These are phyloP conservation scores for Corchorus capsularis DNA, from an alignment of 345 rosid species.

Conservation along the genomic window DNA sequence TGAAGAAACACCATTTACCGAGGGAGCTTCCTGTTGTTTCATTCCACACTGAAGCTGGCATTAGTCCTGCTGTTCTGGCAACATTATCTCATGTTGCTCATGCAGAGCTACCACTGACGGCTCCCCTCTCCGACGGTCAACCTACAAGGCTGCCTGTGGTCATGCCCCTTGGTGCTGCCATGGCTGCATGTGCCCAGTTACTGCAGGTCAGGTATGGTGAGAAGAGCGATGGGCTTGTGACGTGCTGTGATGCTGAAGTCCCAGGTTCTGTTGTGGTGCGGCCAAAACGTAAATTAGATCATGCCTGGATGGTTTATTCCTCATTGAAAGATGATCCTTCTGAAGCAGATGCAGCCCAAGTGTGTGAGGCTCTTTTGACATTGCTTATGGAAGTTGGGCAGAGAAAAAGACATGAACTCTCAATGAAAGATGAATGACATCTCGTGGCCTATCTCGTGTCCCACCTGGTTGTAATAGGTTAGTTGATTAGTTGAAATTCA, in stretches of 20 bases:
- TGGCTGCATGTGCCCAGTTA: constrained; percentile 97
- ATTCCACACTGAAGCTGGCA: constrained; percentile 87
- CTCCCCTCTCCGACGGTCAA: constrained; percentile 47
- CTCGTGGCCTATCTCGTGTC: background rate
- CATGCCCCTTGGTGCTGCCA: constrained; percentile 90
- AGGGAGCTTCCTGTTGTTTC: constrained; percentile 83
- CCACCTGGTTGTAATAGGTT: background rate
- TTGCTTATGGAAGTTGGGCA: constrained; percentile 79
- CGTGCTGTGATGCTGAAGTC: constrained; percentile 86
- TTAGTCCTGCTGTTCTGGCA: constrained; percentile 75
- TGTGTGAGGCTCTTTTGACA: constrained; percentile 86
- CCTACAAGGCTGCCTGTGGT: constrained; percentile 78
- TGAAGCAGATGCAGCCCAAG: constrained; percentile 82
- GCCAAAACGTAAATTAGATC: constrained; percentile 80
- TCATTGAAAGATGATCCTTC: constrained; percentile 65
- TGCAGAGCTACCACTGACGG: constrained; percentile 66
- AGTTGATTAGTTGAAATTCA: background rate
- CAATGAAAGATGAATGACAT: constrained; percentile 35
- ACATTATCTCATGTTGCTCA: constrained; percentile 88
- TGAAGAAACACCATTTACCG: constrained; percentile 72
- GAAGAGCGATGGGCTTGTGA: constrained; percentile 90
- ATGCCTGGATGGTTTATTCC: constrained; percentile 99
- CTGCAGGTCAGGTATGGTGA: constrained; percentile 80
- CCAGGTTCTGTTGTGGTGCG: constrained; percentile 93
- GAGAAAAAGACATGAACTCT: constrained; percentile 41